Percentiles rank a stretch among this genome's conserved stretches.
Evolutionary conservation across 148 eudicot species (phyloP).

Genomic region (Rhododendron ferrugineum): DNA sequence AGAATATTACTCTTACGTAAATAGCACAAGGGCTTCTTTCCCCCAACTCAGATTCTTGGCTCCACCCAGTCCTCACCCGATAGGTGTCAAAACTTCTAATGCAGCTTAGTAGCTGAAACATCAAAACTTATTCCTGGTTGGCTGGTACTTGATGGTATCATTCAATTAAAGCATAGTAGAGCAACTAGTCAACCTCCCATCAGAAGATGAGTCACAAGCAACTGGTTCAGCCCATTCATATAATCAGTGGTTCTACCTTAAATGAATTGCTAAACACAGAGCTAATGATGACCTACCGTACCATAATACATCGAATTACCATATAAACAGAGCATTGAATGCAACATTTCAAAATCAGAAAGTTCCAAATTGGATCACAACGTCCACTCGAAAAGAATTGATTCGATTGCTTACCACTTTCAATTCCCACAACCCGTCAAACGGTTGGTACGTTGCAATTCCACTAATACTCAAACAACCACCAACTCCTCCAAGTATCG

Average conservation of each 20-base stretch:
- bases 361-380: neutral
- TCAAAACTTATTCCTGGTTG: neutral
- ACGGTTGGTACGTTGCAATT: constrained; percentile 75
- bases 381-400: neutral
- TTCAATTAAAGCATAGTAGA: neutral
- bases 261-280: neutral
- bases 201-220: neutral
- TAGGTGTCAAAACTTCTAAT: neutral
- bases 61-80: neutral
- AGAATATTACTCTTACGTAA: neutral
- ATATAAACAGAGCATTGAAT: neutral
- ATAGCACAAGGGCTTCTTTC: neutral
- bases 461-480: constrained; percentile 53
- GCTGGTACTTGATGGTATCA: neutral
- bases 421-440: constrained; percentile 66
- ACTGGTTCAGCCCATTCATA: neutral
- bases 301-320: neutral
- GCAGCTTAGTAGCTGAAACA: neutral
- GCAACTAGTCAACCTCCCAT: neutral
- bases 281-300: neutral
- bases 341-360: neutral
- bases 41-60: neutral
- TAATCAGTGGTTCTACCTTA: neutral
- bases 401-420: constrained; percentile 52
- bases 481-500: constrained; percentile 23